These are phyloP conservation scores for Tripterygium wilfordii DNA, from an alignment of 177 flowering plant genomes.

Conservation along the genomic window DNA sequence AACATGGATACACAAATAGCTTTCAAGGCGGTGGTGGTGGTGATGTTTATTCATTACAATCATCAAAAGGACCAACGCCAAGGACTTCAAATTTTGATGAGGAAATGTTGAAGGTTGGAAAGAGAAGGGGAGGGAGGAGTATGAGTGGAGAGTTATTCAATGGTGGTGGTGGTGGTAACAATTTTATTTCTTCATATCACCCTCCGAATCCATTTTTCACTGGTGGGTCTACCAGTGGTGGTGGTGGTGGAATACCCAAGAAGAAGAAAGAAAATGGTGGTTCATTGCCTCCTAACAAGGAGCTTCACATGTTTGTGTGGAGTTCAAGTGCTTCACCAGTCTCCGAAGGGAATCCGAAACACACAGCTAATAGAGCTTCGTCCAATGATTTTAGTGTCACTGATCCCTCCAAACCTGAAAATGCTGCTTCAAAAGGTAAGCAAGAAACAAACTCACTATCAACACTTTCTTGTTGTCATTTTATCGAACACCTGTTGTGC, in stretches of 20 bases:
- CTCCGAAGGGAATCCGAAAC: conserved; percentile 32
- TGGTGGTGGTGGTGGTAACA: conserved; percentile 11
- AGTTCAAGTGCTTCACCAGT: conserved; percentile 51
- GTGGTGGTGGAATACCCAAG: neutral
- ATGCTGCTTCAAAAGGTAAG: conserved; percentile 29
- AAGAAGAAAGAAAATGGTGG: neutral
- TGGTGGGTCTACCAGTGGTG: conserved; percentile 19
- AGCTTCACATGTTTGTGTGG: conserved; percentile 59
- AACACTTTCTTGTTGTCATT: neutral
- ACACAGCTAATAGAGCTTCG: conserved; percentile 26
- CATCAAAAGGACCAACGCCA: conserved; percentile 36
- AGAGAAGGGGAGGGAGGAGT: conserved; percentile 35
- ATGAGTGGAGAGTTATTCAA: conserved; percentile 39
- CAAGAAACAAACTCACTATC: neutral
- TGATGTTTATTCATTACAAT: conserved; percentile 33
- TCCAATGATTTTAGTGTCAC: conserved; percentile 25
- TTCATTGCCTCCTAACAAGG: conserved; percentile 20
- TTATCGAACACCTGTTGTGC: neutral
- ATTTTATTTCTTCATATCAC: conserved; percentile 22
- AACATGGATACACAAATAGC: conserved; percentile 25
- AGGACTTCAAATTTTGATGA: conserved; percentile 45
- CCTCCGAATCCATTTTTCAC: conserved; percentile 42
- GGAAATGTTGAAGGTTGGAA: conserved; percentile 23
- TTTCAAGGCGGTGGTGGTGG: conserved; percentile 15
- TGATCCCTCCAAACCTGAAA: conserved; percentile 29